phyloP scores from a whole-genome alignment of 2,329 filamentous ascomycete species.

The Alternaria atra region DNA sequence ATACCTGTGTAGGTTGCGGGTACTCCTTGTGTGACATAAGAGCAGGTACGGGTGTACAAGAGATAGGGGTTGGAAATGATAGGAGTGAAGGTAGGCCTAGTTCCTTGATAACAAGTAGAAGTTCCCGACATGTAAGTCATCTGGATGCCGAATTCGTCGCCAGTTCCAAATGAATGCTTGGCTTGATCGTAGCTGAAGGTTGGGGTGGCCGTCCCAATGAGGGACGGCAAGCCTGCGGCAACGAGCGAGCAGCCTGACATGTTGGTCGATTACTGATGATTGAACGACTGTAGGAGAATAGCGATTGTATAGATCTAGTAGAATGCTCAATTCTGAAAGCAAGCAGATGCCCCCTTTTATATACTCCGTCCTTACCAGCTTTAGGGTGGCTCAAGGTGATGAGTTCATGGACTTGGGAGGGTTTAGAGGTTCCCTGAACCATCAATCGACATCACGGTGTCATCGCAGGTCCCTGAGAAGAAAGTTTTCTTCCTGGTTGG shows the following conservation, averaged over 20 bases:
- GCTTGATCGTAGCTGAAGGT: conserved; percentile 20
- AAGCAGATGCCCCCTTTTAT: conserved; percentile 2
- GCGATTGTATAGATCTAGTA: background rate
- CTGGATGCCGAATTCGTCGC: conserved; percentile 21
- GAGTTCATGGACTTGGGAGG: background rate
- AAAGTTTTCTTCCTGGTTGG: background rate
- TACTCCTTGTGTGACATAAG: conserved; percentile 1
- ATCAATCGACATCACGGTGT: background rate
- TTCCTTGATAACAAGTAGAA: conserved; percentile 18
- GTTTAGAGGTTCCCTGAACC: background rate
- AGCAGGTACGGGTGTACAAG: conserved; percentile 14
- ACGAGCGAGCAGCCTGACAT: conserved; percentile 26
- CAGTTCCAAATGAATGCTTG: background rate
- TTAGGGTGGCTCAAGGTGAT: background rate
- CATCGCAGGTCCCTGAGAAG: background rate
- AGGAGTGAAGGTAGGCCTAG: conserved; percentile 19
- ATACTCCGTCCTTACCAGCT: background rate
- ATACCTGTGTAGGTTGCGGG: conserved; percentile 12
- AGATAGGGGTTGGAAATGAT: conserved; percentile 16
- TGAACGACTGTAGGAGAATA: background rate
- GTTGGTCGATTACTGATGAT: background rate
- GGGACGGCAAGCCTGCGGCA: conserved; percentile 14
- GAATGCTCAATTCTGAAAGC: background rate
- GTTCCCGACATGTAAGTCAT: conserved; percentile 22
- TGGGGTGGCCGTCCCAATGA: conserved; percentile 12